A percentile compares a stretch with the other conserved stretches of the same genome.
Evolutionary conservation across 1,284 basidiomycete species (phyloP).

Genomic region (Sutorius eximius): DNA sequence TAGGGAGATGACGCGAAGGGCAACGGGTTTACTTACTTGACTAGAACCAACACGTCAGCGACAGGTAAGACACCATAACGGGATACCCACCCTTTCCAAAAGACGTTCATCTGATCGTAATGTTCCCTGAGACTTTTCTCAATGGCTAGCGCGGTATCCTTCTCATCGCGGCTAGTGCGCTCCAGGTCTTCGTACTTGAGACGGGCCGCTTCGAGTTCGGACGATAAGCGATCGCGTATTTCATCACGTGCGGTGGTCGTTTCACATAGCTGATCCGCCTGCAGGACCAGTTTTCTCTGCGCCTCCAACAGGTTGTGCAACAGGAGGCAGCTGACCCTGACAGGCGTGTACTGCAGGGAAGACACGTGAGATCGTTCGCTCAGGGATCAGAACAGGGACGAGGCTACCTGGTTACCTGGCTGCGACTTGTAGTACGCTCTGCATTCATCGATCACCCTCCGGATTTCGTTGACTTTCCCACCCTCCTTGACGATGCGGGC

Average conservation of each 20-base stretch:
- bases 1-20: constrained; percentile 1
- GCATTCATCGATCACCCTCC: constrained; percentile 38
- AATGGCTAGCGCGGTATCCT: constrained; percentile 35
- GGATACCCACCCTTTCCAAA: constrained; percentile 40
- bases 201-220: constrained; percentile 28
- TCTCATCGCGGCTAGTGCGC: constrained; percentile 36
- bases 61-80: constrained; percentile 10
- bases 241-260: constrained; percentile 27
- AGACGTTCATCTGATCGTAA: constrained; percentile 36
- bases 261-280: constrained; percentile 33
- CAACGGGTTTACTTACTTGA: constrained; percentile 37
- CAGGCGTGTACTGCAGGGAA: constrained; percentile 29
- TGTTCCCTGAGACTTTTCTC: constrained; percentile 40
- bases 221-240: constrained; percentile 29
- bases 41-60: constrained; percentile 28
- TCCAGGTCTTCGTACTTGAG: constrained; percentile 29
- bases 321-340: constrained; percentile 35
- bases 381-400: constrained; percentile 9
- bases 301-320: constrained; percentile 34
- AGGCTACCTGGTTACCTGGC: constrained; percentile 37
- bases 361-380: constrained; percentile 1
- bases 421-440: constrained; percentile 39
- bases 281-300: constrained; percentile 28
- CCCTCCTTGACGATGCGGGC: constrained; percentile 40
- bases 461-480: constrained; percentile 36